These are phyloP conservation scores for Podosphaera aphanis DNA, from an alignment of 2,329 filamentous ascomycete species.

Conservation along the genomic window DNA sequence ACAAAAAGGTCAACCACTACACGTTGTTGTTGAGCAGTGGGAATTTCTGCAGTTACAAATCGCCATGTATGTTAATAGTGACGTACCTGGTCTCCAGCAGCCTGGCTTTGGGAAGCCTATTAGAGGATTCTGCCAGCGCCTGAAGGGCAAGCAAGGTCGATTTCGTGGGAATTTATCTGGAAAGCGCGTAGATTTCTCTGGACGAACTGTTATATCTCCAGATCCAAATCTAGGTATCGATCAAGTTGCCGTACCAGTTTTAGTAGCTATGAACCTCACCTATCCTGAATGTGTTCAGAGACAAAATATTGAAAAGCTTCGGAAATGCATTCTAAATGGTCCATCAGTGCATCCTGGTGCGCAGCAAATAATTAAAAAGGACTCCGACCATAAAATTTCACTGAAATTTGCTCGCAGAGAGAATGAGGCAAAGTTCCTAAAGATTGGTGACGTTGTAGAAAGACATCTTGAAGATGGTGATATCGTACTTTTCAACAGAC, in stretches of 20 bases:
- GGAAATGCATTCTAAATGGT: conserved; percentile 51
- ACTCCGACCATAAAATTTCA: conserved; percentile 43
- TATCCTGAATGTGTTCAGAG: conserved; percentile 75
- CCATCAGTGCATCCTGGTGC: conserved; percentile 67
- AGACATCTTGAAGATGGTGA: conserved; percentile 88
- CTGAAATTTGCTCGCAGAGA: conserved; percentile 54
- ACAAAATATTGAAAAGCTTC: conserved; percentile 68
- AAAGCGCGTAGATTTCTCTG: conserved; percentile 96
- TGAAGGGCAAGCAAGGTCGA: conserved; percentile 93
- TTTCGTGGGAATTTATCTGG: conserved; percentile 93
- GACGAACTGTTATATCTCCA: conserved; percentile 88
- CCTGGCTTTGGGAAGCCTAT: conserved; percentile 71
- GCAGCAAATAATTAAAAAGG: conserved; percentile 54
- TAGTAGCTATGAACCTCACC: conserved; percentile 90
- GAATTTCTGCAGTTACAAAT: conserved; percentile 89
- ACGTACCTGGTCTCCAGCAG: conserved; percentile 78
- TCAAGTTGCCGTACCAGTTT: conserved; percentile 70
- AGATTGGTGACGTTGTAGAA: conserved; percentile 73
- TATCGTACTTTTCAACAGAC: conserved; percentile 91
- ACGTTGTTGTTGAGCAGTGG: conserved; percentile 94
- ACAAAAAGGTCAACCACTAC: conserved; percentile 59
- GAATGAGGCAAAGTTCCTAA: conserved; percentile 47
- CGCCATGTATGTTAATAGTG: conserved; percentile 94
- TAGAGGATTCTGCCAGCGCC: conserved; percentile 75
- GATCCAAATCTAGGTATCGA: conserved; percentile 88